Evolutionary conservation across 768 basidiomycete species (phyloP), one percentile per base, ranked within the genome.

Genomic region (Coprinopsis cinerea): DNA sequence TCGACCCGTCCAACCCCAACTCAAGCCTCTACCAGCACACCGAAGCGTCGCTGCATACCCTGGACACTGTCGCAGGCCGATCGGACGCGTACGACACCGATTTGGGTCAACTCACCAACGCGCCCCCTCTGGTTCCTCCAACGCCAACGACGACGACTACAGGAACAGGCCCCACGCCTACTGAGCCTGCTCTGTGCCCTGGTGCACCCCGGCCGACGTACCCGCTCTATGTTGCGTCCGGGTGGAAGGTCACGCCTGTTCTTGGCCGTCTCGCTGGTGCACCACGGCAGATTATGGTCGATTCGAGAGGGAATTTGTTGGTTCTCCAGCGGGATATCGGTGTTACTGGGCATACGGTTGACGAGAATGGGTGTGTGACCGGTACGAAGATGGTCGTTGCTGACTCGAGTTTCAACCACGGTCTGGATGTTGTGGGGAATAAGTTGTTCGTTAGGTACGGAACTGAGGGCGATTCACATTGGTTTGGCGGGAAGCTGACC

Each of bases 291-390:
- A 30, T 49, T 23, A 23, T 27, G 6, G 20, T 49, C n/a, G 48
- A 49, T 25, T n/a, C 48, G 1, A 41, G 39, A 14, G 39, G 39
- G 2, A 41, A 49, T 28, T 40, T 49, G 17, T 24, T 49, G 14
- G 48, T 49, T 32, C 2, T 49, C 2, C 39, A 49, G 32, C 48
- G 48, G 2, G 40, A 27, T 15, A 27, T 14, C 14, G 48, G 48
- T 10, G 10, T 49, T 11, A 37, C 48, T n/a, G 48, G 48, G 10
- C 48, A 49, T 23, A 32, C 37, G 15, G 14, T 47, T n/a, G 51
- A 52, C 27, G 35, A 50, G 2, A 52, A 52, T 18, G 54, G 54
- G n/a, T 55, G 54, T 41, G 54, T 55, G 15, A 55, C 47, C 11
- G 45, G 50, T 28, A 55, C 51, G 10, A 55, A 52, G 36, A 47